Base-by-base conservation (phyloP, 2,329 filamentous ascomycete genomes). In the Metarhizium anisopliae region DNA sequence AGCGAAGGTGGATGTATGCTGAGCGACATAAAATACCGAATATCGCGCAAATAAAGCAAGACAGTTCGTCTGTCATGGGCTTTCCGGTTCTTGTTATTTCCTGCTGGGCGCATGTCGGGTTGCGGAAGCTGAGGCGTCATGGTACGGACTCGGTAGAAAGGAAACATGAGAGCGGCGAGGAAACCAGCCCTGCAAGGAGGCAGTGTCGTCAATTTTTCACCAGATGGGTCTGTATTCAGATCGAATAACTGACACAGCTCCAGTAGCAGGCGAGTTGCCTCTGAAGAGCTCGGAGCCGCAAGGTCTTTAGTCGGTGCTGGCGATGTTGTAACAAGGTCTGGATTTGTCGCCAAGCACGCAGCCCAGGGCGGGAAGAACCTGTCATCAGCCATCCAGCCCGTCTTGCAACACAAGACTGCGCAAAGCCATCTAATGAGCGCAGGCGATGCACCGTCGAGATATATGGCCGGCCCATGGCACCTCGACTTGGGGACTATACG, bases 11-110 rank as follows among this genome's bases (percentile, higher is more conserved):
- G 49, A 50, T 58, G 50, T 51, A 60, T 55, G 52, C 62, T 61
- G 8, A 64, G 54, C 13, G 61, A 62, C 60, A 64, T 62, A 52
- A 62, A 60, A 52, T 63, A 63, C 47, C 40, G 54, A 42, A 64
- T 52, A 32, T 63, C 56, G 47, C 50, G 36, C 25, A 50, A 42
- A n/a, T 47, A 57, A 25, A 55, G 51, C 32, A 53, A 51, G 52
- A 59, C 47, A 43, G 20, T 8, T 18, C 13, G 16, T 13, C 18
- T 54, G 2, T 30, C 51, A 2, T 25, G 32, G 2, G 36, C 20
- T 4, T 4, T 36, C 47, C 29, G 14, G 11, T 43, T 18, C 14
- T 43, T 43, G 40, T 43, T 43, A n/a, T 43, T 43, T 25, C 4
- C 25, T 16, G 13, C 35, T 36, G 40, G 40, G 16, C 13, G 16